Conservation (phyloP, 257 asterid genomes). For the Forsythia suspensa region DNA sequence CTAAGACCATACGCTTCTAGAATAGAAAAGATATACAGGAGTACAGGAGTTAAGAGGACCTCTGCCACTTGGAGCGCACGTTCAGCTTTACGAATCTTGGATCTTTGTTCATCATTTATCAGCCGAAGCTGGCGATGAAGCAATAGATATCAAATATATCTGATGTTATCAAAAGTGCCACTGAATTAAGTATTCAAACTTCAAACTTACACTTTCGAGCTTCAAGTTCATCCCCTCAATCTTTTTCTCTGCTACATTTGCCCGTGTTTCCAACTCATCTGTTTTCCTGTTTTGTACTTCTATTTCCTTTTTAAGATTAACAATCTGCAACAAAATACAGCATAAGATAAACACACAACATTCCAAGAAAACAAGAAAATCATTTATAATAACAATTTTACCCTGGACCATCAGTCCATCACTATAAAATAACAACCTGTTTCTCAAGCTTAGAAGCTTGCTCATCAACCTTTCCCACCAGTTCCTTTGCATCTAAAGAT, state of each 20-base stretch:
- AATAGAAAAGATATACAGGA: conserved; percentile 1
- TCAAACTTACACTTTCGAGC: conserved; percentile 40
- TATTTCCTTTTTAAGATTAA: conserved; percentile 38
- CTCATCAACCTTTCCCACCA: conserved; percentile 33
- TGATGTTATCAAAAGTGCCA: background rate
- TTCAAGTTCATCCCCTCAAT: conserved; percentile 37
- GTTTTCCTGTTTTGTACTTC: conserved; percentile 40
- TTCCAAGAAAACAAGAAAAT: background rate
- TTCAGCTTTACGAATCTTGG: conserved; percentile 36
- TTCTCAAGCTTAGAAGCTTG: conserved; percentile 36
- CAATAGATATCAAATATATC: background rate
- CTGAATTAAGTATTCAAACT: background rate
- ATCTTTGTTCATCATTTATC: conserved; percentile 44
- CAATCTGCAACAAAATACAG: conserved; percentile 30
- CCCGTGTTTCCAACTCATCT: conserved; percentile 28
- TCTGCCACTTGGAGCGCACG: conserved; percentile 49
- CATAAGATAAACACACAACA: background rate
- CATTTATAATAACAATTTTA: background rate
- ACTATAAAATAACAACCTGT: conserved; percentile 34
- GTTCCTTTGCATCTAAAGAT: conserved; percentile 29
- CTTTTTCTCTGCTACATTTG: conserved; percentile 37
- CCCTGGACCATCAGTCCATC: background rate
- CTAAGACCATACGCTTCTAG: background rate
- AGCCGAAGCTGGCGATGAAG: conserved; percentile 36
- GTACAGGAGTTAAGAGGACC: conserved; percentile 28